phyloP scores from a whole-genome alignment of 805 yeast genomes.

The Torulaspora microellipsoides region DNA sequence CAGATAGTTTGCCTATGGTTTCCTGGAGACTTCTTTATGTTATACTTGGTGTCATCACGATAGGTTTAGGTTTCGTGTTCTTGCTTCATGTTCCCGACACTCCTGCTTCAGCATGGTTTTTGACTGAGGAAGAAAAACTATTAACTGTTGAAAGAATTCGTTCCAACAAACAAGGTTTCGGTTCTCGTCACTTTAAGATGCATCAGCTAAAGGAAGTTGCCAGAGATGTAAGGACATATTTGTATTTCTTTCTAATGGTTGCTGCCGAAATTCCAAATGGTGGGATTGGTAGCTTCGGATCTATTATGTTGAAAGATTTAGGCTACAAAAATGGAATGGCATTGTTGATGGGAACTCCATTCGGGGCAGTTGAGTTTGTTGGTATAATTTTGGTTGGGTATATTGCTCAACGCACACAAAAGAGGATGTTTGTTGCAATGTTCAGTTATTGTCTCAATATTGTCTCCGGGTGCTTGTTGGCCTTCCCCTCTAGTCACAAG shows the following conservation, averaged over 20 bases:
- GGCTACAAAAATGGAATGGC: conserved; percentile 43
- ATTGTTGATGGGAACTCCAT: conserved; percentile 51
- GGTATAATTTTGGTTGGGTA: conserved; percentile 37
- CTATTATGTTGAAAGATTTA: conserved; percentile 44
- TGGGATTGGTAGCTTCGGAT: conserved; percentile 47
- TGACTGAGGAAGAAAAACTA: conserved; percentile 37
- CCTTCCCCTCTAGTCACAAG: conserved; percentile 28
- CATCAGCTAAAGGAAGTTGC: conserved; percentile 43
- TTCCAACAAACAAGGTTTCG: conserved; percentile 47
- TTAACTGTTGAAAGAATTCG: conserved; percentile 46
- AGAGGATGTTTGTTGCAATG: conserved; percentile 40
- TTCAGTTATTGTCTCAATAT: conserved; percentile 46
- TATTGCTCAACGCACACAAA: conserved; percentile 33
- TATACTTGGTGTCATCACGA: conserved; percentile 49
- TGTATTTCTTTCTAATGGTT: conserved; percentile 41
- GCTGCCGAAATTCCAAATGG: conserved; percentile 46
- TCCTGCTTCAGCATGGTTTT: conserved; percentile 37
- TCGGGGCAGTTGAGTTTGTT: conserved; percentile 45
- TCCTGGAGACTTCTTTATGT: conserved; percentile 59
- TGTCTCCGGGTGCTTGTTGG: conserved; percentile 23
- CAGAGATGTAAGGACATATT: conserved; percentile 42
- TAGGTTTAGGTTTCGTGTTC: conserved; percentile 43
- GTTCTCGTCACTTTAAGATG: conserved; percentile 40
- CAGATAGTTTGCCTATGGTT: conserved; percentile 36
- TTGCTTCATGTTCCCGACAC: conserved; percentile 47